These are phyloP conservation scores for Acanthochlamys bracteata DNA, from an alignment of 106 monocot species.

Conservation along the genomic window DNA sequence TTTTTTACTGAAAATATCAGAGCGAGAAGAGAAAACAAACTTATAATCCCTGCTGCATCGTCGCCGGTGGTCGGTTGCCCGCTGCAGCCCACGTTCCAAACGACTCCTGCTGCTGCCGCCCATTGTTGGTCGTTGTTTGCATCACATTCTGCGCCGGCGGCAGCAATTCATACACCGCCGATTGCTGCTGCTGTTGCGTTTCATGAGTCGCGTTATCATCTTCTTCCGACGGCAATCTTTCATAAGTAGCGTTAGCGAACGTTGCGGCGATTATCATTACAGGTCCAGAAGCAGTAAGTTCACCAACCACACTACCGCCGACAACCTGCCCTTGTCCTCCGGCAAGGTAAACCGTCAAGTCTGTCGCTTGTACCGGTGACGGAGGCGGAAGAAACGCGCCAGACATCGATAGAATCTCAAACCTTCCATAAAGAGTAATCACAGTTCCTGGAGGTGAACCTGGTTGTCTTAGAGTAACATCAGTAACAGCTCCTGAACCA, in stretches of 20 bases:
- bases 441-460: constrained; percentile 6
- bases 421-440: constrained; percentile 2
- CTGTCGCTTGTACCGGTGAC: constrained; percentile 5
- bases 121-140: not conserved
- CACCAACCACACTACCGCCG: constrained; percentile 8
- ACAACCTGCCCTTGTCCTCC: constrained; percentile 9
- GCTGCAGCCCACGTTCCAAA: constrained; percentile 6
- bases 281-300: constrained; percentile 4
- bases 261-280: constrained; percentile 9
- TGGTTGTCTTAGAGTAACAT: constrained; percentile 5
- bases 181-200: not conserved
- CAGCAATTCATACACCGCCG: not conserved
- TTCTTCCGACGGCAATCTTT: constrained; percentile 4
- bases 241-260: constrained; percentile 7
- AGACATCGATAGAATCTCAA: not conserved
- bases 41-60: too few relatives aligned
- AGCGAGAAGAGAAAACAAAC: not conserved
- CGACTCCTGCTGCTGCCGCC: constrained; percentile 4
- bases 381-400: constrained; percentile 7
- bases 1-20: too few relatives aligned
- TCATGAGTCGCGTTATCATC: not conserved
- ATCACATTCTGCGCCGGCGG: not conserved
- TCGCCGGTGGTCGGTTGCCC: constrained; percentile 6
- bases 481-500: constrained; percentile 2
- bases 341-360: constrained; percentile 2